These are phyloP conservation scores for Globisporangium orthogonon DNA, from an alignment of 352 stramenopile genomes.

Conservation along the genomic window DNA sequence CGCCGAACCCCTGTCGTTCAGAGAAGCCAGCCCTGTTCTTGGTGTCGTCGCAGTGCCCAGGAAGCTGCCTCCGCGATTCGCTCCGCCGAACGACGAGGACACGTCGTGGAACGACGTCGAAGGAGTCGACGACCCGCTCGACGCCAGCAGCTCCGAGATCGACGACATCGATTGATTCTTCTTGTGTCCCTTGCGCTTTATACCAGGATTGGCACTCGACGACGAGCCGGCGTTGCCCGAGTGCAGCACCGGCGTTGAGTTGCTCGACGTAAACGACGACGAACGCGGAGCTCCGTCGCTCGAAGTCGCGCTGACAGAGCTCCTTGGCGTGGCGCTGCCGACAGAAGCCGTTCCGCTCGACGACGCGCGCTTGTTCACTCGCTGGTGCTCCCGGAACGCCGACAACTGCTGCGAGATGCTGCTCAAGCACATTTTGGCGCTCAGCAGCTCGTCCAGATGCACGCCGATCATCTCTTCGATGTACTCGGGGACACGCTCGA, in stretches of 20 bases:
- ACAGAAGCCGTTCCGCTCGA: constrained; percentile 1
- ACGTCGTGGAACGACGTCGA: constrained; percentile 64
- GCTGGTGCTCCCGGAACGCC: constrained; percentile 57
- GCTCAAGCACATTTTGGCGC: constrained; percentile 63
- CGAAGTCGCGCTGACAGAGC: constrained; percentile 2
- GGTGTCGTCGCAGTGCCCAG: constrained; percentile 53
- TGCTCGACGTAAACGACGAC: constrained; percentile 16
- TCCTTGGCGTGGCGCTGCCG: constrained; percentile 8
- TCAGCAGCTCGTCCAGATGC: constrained; percentile 74
- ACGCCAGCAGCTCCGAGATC: constrained; percentile 77
- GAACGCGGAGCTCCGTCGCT: constrained; percentile 7
- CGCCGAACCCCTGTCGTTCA: constrained; percentile 47
- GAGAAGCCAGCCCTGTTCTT: constrained; percentile 60
- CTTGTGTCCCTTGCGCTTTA: constrained; percentile 74
- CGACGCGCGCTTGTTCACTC: constrained; percentile 7
- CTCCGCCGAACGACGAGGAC: constrained; percentile 28
- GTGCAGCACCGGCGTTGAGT: constrained; percentile 9
- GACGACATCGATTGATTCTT: constrained; percentile 89
- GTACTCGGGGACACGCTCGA: constrained; percentile 69
- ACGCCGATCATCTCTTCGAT: constrained; percentile 55
- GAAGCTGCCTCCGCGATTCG: constrained; percentile 21
- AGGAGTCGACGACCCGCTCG: constrained; percentile 18
- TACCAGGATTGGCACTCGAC: constrained; percentile 20
- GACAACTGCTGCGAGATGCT: constrained; percentile 67
- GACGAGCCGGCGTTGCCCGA: background rate